Percentiles rank a stretch among this genome's conserved stretches.
Conservation (phyloP, 371 early-diverging fungal species). For the Mucor velutinosus region DNA sequence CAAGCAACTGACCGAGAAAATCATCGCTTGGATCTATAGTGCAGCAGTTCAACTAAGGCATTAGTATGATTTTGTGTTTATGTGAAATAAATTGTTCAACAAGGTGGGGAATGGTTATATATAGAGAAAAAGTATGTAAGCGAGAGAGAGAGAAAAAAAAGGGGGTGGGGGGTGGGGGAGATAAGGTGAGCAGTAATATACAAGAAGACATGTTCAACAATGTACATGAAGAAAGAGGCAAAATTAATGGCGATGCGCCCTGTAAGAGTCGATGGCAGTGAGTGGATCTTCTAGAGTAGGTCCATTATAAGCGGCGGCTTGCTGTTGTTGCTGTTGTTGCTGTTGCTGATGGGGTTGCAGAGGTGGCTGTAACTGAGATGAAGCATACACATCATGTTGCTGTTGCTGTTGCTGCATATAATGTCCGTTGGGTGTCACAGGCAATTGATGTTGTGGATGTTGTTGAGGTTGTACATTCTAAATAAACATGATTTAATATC, state of each 20-base stretch:
- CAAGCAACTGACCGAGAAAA: conserved; percentile 47
- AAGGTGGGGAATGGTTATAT: not conserved
- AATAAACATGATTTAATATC: not conserved
- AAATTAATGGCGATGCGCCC: conserved; percentile 6
- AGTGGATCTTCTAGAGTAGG: conserved; percentile 33
- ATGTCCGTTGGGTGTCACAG: conserved; percentile 9
- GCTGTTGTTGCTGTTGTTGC: not conserved
- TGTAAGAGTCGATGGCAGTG: conserved; percentile 31
- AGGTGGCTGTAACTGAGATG: not conserved
- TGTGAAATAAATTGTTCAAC: not conserved
- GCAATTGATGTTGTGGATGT: not conserved
- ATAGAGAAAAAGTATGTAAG: not conserved
- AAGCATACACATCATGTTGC: not conserved
- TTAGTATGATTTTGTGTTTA: not conserved
- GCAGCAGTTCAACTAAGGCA: not conserved
- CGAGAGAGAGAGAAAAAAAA: not conserved
- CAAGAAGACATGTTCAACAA: not conserved
- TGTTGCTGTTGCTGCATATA: not conserved
- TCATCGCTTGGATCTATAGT: not conserved
- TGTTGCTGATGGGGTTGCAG: conserved; percentile 1
- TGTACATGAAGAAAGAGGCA: not conserved
- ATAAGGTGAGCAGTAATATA: not conserved
- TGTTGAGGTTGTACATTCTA: conserved; percentile 9
- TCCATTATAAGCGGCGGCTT: conserved; percentile 9
- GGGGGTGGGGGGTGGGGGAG: not conserved